Percentiles rank a stretch among this genome's conserved stretches.
phyloP scores from a whole-genome alignment of 2,329 filamentous ascomycete species.

The Bimuria novae-zelandiae region DNA sequence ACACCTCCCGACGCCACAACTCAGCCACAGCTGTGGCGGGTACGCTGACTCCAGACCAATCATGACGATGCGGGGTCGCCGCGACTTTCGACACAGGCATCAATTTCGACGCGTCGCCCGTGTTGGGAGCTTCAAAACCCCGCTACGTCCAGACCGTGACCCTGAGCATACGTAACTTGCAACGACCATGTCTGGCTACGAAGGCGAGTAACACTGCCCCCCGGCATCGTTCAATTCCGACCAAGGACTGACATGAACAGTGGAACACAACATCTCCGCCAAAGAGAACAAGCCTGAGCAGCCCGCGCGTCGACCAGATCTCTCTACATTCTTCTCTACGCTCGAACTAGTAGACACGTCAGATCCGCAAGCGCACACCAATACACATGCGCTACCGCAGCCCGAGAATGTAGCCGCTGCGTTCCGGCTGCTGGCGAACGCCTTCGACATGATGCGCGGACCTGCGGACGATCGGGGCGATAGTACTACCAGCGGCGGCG shows the following conservation, averaged over 20 bases:
- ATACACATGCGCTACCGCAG: slow-evolving; percentile 63
- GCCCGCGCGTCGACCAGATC: slow-evolving; percentile 62
- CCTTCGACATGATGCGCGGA: slow-evolving; percentile 61
- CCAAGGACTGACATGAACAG: slow-evolving; percentile 35
- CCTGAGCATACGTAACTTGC: not conserved
- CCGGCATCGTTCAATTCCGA: not conserved
- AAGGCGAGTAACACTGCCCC: slow-evolving; percentile 41
- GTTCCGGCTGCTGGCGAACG: slow-evolving; percentile 64
- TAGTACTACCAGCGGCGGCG: slow-evolving; percentile 29
- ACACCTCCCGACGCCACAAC: too few relatives aligned
- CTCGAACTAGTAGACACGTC: slow-evolving; percentile 63
- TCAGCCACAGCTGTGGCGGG: slow-evolving; percentile 1
- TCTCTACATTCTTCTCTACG: slow-evolving; percentile 67
- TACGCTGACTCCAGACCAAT: not conserved
- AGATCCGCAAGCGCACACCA: slow-evolving; percentile 54
- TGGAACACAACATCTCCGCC: slow-evolving; percentile 55
- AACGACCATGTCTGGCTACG: slow-evolving; percentile 52
- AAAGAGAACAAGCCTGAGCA: slow-evolving; percentile 43
- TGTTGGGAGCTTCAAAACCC: slow-evolving; percentile 6
- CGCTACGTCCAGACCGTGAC: slow-evolving; percentile 7
- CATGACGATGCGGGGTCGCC: not conserved
- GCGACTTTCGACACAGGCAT: slow-evolving; percentile 4
- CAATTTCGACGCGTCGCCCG: slow-evolving; percentile 8
- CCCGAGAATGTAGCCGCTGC: slow-evolving; percentile 65
- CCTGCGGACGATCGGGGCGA: slow-evolving; percentile 32